Conservation (phyloP, 495 filamentous ascomycete genomes). For the Parmelia sp. region DNA sequence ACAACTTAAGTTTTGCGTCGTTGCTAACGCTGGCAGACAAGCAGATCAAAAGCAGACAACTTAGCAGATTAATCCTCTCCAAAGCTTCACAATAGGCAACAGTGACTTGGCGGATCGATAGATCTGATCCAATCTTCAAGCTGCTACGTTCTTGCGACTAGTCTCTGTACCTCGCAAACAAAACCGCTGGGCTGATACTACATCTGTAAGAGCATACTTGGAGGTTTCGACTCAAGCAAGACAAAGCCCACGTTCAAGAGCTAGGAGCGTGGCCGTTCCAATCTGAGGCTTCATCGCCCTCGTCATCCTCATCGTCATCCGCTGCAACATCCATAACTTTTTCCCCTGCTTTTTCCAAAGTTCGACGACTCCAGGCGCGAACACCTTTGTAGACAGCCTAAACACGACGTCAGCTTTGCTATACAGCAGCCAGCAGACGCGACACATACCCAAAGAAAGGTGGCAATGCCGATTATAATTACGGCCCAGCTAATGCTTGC, state of each 20-base stretch:
- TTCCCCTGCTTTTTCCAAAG: slow-evolving; percentile 69
- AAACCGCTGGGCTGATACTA: neutral
- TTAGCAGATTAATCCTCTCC: neutral
- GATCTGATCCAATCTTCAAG: neutral
- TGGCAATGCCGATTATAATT: slow-evolving; percentile 70
- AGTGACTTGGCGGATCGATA: neutral
- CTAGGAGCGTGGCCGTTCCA: slow-evolving; percentile 10
- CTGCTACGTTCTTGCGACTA: no score
- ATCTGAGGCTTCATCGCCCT: slow-evolving; percentile 47
- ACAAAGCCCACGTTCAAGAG: slow-evolving; percentile 19
- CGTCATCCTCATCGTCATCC: slow-evolving; percentile 65
- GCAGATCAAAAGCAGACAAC: neutral
- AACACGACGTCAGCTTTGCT: slow-evolving; percentile 15
- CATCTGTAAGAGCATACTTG: slow-evolving; percentile 24
- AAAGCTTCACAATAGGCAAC: slow-evolving; percentile 1
- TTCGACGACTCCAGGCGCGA: slow-evolving; percentile 58
- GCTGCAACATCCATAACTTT: slow-evolving; percentile 73
- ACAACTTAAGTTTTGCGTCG: slow-evolving; percentile 88
- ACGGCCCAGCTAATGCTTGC: slow-evolving; percentile 70
- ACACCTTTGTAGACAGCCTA: slow-evolving; percentile 78
- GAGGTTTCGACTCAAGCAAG: neutral
- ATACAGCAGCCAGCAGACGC: neutral
- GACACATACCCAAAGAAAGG: slow-evolving; percentile 71
- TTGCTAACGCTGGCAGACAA: slow-evolving; percentile 1
- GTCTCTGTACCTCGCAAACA: neutral